Conservation (phyloP, 1,139 yeast genomes). For the Keqinozyma sinolaborantium region DNA sequence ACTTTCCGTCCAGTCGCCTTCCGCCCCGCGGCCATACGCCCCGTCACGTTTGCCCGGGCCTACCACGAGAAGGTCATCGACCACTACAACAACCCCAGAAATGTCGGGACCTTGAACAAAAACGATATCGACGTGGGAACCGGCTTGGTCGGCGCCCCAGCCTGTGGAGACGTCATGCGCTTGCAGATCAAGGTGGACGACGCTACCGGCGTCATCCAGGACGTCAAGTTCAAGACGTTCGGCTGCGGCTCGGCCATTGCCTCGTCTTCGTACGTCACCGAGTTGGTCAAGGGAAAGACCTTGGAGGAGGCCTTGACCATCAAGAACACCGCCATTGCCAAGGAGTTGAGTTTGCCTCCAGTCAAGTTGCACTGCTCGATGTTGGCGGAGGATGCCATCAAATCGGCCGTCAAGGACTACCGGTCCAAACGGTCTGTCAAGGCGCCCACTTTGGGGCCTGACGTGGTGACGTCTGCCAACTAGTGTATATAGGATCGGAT, state of each 20-base stretch:
- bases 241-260: constrained; percentile 99
- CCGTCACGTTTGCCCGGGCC: too few species aligned
- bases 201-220: constrained; percentile 83
- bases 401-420: constrained; percentile 95
- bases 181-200: constrained; percentile 92
- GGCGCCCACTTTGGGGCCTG: constrained; percentile 53
- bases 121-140: constrained; percentile 82
- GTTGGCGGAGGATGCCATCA: constrained; percentile 98
- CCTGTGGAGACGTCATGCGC: constrained; percentile 99
- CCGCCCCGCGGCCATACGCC: too few species aligned
- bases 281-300: constrained; percentile 91
- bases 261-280: constrained; percentile 90
- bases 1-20: too few species aligned
- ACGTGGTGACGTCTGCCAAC: constrained; percentile 21
- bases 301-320: constrained; percentile 90
- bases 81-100: constrained; percentile 94
- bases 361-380: constrained; percentile 96
- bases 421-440: constrained; percentile 58
- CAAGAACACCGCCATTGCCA: constrained; percentile 89
- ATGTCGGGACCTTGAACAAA: constrained; percentile 91
- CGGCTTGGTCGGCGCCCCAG: constrained; percentile 97
- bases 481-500: neutral
- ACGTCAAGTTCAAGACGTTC: constrained; percentile 95
- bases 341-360: constrained; percentile 91
- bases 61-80: constrained; percentile 83